phyloP scores from a whole-genome alignment of 169 alveolate species.

The Sarcocystis neurona region DNA sequence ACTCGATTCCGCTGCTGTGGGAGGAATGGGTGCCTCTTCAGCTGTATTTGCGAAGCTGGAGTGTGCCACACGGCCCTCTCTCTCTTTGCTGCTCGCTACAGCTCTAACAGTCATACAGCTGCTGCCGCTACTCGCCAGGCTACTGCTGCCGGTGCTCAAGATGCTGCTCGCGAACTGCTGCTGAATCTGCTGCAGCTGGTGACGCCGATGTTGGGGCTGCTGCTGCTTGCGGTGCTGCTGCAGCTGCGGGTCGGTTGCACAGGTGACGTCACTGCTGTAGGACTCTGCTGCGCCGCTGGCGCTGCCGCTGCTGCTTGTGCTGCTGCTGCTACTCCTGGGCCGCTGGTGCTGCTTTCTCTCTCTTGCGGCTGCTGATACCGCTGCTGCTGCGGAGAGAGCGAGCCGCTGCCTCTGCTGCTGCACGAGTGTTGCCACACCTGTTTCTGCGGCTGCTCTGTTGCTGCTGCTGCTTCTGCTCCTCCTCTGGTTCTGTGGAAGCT shows the following conservation, averaged over 20 bases:
- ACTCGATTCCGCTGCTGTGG: too few species aligned
- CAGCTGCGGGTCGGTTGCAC: too few species aligned
- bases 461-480: background rate
- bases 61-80: too few species aligned
- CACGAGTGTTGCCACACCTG: background rate
- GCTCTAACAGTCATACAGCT: too few species aligned
- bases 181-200: slow-evolving; percentile 8
- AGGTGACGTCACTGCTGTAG: too few species aligned
- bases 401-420: background rate
- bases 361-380: slow-evolving; percentile 1
- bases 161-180: background rate
- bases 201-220: background rate
- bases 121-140: slow-evolving; percentile 19
- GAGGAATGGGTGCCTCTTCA: too few species aligned
- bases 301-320: slow-evolving; percentile 9
- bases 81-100: too few species aligned
- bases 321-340: slow-evolving; percentile 1
- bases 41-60: too few species aligned
- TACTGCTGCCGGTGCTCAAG: background rate
- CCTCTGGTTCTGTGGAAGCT: too few species aligned
- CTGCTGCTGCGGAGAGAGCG: slow-evolving; percentile 16
- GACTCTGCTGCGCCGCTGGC: too few species aligned
- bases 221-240: background rate
- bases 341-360: background rate
- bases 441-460: background rate